Conservation (phyloP, 2,329 filamentous ascomycete species). For the Colletotrichum siamense region DNA sequence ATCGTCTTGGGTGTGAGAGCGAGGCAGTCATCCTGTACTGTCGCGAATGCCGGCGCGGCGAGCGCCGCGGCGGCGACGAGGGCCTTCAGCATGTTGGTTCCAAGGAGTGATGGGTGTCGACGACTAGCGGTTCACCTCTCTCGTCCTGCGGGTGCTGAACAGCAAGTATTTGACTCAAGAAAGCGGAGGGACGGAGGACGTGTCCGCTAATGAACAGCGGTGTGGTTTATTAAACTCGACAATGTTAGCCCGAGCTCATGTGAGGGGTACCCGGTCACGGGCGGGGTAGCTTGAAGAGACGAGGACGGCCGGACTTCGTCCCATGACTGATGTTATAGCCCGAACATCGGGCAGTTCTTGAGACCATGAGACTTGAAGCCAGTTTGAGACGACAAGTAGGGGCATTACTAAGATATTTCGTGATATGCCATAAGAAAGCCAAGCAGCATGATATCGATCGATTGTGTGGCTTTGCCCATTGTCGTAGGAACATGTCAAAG, state of each 20-base stretch:
- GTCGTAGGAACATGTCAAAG: accelerated
- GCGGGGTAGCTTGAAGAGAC: not conserved
- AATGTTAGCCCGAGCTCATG: not conserved
- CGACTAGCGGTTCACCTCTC: not conserved
- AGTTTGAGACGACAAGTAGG: not conserved
- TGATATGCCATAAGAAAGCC: not conserved
- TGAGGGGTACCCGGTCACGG: not conserved
- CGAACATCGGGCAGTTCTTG: not conserved
- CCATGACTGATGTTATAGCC: not conserved
- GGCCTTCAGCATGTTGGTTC: not conserved
- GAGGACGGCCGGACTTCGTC: not conserved
- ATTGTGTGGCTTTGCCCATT: not conserved
- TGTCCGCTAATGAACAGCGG: not conserved
- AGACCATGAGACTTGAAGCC: not conserved
- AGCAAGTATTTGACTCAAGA: not conserved
- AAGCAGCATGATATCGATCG: not conserved
- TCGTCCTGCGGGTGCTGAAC: not conserved
- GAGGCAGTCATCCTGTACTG: slow-evolving; percentile 5
- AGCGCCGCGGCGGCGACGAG: not conserved
- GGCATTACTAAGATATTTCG: not conserved
- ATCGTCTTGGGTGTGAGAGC: not conserved
- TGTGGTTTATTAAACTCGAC: not conserved
- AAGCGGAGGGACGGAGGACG: not conserved
- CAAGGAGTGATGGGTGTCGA: not conserved
- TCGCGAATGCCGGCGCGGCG: not conserved